Conservation (phyloP, 2,329 filamentous ascomycete genomes). For the Tolypocladium ophioglossoides region DNA sequence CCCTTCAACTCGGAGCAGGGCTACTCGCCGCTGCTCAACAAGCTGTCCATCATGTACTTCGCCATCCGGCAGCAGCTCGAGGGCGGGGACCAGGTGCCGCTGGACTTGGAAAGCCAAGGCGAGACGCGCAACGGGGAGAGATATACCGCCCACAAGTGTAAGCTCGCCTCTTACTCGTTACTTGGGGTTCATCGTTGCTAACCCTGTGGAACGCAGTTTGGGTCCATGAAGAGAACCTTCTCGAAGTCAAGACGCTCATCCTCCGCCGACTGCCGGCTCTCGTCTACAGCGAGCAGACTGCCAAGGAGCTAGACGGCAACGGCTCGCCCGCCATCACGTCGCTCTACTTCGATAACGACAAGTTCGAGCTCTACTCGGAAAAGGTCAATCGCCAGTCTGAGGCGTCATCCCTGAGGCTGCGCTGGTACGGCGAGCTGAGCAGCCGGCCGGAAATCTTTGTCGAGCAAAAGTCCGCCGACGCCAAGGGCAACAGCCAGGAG, state of each 20-base stretch:
- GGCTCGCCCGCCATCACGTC: conserved; percentile 89
- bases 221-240: conserved; percentile 89
- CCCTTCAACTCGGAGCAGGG: conserved; percentile 89
- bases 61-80: conserved; percentile 81
- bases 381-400: conserved; percentile 71
- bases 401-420: conserved; percentile 71
- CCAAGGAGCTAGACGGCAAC: conserved; percentile 69
- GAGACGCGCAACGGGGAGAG: conserved; percentile 55
- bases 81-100: conserved; percentile 31
- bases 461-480: conserved; percentile 79
- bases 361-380: conserved; percentile 75
- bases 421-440: conserved; percentile 83
- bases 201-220: conserved; percentile 50
- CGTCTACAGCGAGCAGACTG: conserved; percentile 81
- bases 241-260: conserved; percentile 95
- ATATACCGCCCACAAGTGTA: conserved; percentile 82
- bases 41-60: conserved; percentile 90
- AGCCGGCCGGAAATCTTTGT: conserved; percentile 71
- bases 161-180: conserved; percentile 17
- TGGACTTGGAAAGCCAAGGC: conserved; percentile 40
- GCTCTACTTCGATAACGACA: conserved; percentile 85
- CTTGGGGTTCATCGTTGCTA: neutral
- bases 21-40: conserved; percentile 82
- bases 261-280: conserved; percentile 82
- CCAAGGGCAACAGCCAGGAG: conserved; percentile 68